Percentiles rank a stretch among this genome's conserved stretches.
These are phyloP conservation scores for Mycena rosella DNA, from an alignment of 768 basidiomycete species.

Conservation along the genomic window DNA sequence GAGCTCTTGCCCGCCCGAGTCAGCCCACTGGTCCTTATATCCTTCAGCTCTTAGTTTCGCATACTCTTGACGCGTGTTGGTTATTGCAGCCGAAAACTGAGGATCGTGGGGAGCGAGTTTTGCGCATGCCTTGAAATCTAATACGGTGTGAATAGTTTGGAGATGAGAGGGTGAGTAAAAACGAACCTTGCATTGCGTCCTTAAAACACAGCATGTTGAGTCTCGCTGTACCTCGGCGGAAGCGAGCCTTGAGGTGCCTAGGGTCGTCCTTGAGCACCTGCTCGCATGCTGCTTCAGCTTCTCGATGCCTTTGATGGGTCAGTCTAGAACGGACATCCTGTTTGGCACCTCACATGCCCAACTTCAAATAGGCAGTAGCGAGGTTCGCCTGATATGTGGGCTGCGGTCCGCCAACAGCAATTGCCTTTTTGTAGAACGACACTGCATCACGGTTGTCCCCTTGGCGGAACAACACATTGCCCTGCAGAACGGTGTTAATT, in stretches of 20 bases:
- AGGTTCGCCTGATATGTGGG: constrained; percentile 21
- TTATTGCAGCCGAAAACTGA: not conserved
- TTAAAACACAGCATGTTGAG: constrained; percentile 7
- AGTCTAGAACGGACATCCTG: not conserved
- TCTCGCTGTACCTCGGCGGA: constrained; percentile 22
- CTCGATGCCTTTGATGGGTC: not conserved
- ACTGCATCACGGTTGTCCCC: constrained; percentile 2
- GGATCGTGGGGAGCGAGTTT: constrained; percentile 8
- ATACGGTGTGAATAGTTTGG: not conserved
- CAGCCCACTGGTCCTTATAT: constrained; percentile 9
- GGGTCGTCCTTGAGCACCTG: constrained; percentile 13
- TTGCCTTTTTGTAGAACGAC: constrained; percentile 2
- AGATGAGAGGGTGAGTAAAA: not conserved
- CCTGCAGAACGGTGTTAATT: not conserved
- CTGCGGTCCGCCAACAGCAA: constrained; percentile 7
- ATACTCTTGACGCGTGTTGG: constrained; percentile 1
- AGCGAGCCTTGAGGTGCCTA: constrained; percentile 20
- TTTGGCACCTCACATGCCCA: constrained; percentile 2
- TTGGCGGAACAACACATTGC: constrained; percentile 8
- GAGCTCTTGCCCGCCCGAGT: constrained; percentile 2
- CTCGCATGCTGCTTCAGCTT: constrained; percentile 9
- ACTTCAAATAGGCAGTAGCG: constrained; percentile 22
- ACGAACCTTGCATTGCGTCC: constrained; percentile 19
- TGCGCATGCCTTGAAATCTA: constrained; percentile 19
- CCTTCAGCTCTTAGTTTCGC: not conserved